Conservation (phyloP, 2,329 filamentous ascomycete species). For the Orbilia quercus region DNA sequence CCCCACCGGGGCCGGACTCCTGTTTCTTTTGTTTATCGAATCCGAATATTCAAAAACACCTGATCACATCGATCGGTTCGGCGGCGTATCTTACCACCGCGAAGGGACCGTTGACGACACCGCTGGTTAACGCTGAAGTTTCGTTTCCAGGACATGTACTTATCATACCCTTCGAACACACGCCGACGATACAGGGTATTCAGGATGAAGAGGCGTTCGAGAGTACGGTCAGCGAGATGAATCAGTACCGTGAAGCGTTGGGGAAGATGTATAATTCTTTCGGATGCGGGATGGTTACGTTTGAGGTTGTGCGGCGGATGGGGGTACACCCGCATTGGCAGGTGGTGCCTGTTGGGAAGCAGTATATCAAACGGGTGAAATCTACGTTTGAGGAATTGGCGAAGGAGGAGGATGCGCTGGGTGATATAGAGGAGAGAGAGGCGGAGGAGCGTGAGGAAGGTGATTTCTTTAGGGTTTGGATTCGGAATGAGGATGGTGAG, state of each 20-base stretch:
- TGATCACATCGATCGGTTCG: constrained; percentile 88
- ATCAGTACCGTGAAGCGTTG: constrained; percentile 78
- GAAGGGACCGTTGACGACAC: constrained; percentile 84
- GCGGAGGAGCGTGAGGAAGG: constrained; percentile 60
- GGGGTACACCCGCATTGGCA: constrained; percentile 91
- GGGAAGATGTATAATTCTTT: constrained; percentile 79
- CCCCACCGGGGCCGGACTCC: constrained; percentile 76
- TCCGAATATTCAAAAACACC: constrained; percentile 82
- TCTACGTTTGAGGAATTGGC: constrained; percentile 89
- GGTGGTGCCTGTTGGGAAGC: constrained; percentile 78
- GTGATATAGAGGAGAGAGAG: constrained; percentile 57
- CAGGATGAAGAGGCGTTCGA: constrained; percentile 64
- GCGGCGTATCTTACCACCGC: constrained; percentile 90
- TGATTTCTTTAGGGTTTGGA: constrained; percentile 84
- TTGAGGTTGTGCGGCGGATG: constrained; percentile 84
- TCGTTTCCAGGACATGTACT: constrained; percentile 86
- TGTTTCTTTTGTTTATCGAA: constrained; percentile 98
- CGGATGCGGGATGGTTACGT: constrained; percentile 79
- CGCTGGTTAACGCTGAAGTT: constrained; percentile 73
- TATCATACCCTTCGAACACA: constrained; percentile 87
- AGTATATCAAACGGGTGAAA: constrained; percentile 73
- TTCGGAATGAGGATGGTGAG: constrained; percentile 66
- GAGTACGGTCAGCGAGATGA: constrained; percentile 82
- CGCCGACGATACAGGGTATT: constrained; percentile 78
- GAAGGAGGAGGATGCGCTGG: constrained; percentile 70